A percentile compares a stretch with the other conserved stretches of the same genome.
Conservation (phyloP, 305 asterid species). For the Solanum hybrid region DNA sequence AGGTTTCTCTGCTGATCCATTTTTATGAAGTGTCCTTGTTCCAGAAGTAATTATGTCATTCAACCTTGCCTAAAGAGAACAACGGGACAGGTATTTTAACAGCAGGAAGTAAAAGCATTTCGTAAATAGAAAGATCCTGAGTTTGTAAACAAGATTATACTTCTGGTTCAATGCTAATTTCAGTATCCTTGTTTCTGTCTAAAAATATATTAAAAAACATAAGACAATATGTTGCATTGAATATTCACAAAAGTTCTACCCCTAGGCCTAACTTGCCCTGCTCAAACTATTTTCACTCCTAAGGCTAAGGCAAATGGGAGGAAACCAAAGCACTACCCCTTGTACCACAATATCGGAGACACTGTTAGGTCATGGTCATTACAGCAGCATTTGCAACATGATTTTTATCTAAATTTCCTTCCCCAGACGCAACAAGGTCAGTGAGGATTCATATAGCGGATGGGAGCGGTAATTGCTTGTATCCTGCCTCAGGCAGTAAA, state of each 20-base stretch:
- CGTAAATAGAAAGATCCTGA: background rate
- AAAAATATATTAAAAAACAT: background rate
- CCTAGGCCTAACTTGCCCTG: background rate
- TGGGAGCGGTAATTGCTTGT: background rate
- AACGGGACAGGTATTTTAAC: background rate
- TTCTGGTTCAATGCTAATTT: background rate
- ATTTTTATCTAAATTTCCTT: background rate
- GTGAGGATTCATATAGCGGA: background rate
- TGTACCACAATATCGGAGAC: background rate
- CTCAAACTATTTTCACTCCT: background rate
- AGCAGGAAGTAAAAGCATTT: background rate
- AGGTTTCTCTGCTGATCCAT: conserved; percentile 45
- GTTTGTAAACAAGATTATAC: background rate
- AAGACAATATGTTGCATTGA: background rate
- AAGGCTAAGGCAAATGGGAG: background rate
- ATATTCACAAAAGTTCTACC: background rate
- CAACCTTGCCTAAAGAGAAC: conserved; percentile 58
- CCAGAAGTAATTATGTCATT: conserved; percentile 70
- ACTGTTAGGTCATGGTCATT: background rate
- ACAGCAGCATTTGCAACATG: background rate
- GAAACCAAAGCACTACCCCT: background rate
- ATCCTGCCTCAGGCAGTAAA: background rate
- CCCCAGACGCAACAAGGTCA: background rate
- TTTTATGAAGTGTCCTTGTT: conserved; percentile 20
- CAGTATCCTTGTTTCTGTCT: background rate